Base-by-base conservation (phyloP, 1,139 yeast species). In the Casaregolazyma suthepensis region DNA sequence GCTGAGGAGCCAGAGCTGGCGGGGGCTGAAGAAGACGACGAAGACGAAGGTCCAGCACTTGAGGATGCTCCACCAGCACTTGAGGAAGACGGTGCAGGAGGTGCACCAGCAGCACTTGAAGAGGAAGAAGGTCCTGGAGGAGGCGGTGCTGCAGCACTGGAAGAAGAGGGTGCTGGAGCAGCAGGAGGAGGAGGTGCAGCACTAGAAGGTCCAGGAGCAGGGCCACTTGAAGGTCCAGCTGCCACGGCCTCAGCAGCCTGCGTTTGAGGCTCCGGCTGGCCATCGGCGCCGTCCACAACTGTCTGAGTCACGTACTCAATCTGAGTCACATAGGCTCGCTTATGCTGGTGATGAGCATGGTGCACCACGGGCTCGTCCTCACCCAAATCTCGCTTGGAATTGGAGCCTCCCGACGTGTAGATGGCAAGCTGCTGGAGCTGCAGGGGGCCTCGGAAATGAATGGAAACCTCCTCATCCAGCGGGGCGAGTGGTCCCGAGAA, bases 371-470 rank as follows among this genome's bases (percentile, higher is more conserved):
- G 71, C 35, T 43, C 48, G 18, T 54, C 59, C 19, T 50, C 46
- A 9, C 23, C 46, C 38, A 54, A 51, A 44, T 72, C 72, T 57
- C 74, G 67, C 64, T 70, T 71, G 56, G 68, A 52, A 70, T 58
- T 60, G 73, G 53, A 63, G 57, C 62, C 65, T 68, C 62, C 60
- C 59, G 57, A 64, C 63, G 54, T 54, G 72, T 84, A 85, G 61
- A 78, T 88, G 61, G 90, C 97, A 67, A 93, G 89, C 71, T 87
- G 87, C 64, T 77, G 73, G 67, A 91, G 79, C 56, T 80, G 76
- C 61, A 93, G 70, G 37, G 98, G 99, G 54, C 98, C 99, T 73
- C 98, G 83, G 77, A 91, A 88, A 71, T 91, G 98, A 54, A 93
- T 87, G 17, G 96, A 84, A 52, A 91, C 75, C 69, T 89, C 96